Conservation (phyloP, 805 yeast genomes). For the Wickerhamomyces alni region DNA sequence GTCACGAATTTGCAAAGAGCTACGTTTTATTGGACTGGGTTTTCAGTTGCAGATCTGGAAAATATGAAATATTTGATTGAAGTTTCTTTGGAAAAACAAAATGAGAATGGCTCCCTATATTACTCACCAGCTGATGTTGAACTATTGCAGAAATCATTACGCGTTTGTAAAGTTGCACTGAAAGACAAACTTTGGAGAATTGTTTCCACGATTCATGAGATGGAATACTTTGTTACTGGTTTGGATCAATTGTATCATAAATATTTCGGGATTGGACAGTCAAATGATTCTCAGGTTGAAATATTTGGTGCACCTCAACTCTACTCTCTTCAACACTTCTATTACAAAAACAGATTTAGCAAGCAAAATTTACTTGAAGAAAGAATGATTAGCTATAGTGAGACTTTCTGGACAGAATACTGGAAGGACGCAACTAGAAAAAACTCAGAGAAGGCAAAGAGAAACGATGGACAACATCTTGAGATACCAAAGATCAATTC, state of each 20-base stretch:
- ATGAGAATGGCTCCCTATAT: conserved; percentile 20
- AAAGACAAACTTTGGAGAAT: conserved; percentile 52
- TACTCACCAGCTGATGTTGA: conserved; percentile 34
- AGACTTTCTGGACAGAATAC: conserved; percentile 46
- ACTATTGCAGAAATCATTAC: conserved; percentile 38
- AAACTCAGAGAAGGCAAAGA: conserved; percentile 31
- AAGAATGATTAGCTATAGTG: conserved; percentile 30
- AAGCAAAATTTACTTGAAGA: conserved; percentile 25
- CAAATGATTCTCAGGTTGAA: conserved; percentile 20
- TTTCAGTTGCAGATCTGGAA: conserved; percentile 51
- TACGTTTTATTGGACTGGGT: conserved; percentile 74
- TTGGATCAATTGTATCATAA: conserved; percentile 36
- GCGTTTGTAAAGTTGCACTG: conserved; percentile 43
- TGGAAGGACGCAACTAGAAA: conserved; percentile 40
- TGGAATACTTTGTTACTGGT: conserved; percentile 47
- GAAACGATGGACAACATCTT: conserved; percentile 28
- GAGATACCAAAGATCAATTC: conserved; percentile 22
- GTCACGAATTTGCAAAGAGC: conserved; percentile 59
- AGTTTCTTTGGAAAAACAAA: conserved; percentile 34
- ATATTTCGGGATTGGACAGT: conserved; percentile 39
- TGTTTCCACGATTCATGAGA: conserved; percentile 55
- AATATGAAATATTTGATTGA: conserved; percentile 44
- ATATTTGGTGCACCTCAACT: conserved; percentile 60
- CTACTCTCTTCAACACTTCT: conserved; percentile 43
- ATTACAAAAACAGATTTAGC: conserved; percentile 45